These are phyloP conservation scores for Boletus reticulatus DNA, from an alignment of 768 basidiomycete genomes.

Conservation along the genomic window DNA sequence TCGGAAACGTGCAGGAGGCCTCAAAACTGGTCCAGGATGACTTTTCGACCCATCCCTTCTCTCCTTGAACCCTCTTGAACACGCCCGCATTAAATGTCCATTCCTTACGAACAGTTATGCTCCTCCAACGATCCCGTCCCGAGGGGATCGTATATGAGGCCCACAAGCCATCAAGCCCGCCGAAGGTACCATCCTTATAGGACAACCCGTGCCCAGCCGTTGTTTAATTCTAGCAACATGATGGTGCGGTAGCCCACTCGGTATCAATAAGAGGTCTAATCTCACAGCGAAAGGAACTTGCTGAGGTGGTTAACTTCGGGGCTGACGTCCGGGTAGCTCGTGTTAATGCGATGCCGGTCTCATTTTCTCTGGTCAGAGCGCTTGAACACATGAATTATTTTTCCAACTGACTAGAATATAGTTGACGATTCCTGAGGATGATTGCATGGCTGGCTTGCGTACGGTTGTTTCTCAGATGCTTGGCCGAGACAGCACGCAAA, in stretches of 20 bases:
- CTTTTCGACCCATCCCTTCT: conserved; percentile 1
- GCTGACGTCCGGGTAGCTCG: not conserved
- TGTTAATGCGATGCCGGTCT: not conserved
- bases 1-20: conserved; percentile 22
- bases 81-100: conserved; percentile 11
- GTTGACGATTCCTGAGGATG: conserved; percentile 17
- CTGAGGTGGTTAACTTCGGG: conserved; percentile 8
- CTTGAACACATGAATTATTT: not conserved
- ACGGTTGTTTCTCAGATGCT: conserved; percentile 19
- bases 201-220: not conserved
- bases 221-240: not conserved
- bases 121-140: conserved; percentile 7
- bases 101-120: conserved; percentile 18
- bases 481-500: conserved; percentile 11
- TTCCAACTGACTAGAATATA: conserved; percentile 9
- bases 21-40: conserved; percentile 15
- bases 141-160: conserved; percentile 15
- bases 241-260: conserved; percentile 6
- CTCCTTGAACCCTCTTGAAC: not conserved
- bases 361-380: conserved; percentile 15
- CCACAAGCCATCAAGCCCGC: conserved; percentile 20
- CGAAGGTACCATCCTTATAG: conserved; percentile 25
- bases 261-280: conserved; percentile 2
- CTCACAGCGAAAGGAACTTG: conserved; percentile 10
- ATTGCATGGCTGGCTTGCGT: conserved; percentile 17